A percentile compares a stretch with the other conserved stretches of the same genome.
Evolutionary conservation across 2,329 filamentous ascomycete genomes (phyloP).

Genomic region (Beauveria medogensis): DNA sequence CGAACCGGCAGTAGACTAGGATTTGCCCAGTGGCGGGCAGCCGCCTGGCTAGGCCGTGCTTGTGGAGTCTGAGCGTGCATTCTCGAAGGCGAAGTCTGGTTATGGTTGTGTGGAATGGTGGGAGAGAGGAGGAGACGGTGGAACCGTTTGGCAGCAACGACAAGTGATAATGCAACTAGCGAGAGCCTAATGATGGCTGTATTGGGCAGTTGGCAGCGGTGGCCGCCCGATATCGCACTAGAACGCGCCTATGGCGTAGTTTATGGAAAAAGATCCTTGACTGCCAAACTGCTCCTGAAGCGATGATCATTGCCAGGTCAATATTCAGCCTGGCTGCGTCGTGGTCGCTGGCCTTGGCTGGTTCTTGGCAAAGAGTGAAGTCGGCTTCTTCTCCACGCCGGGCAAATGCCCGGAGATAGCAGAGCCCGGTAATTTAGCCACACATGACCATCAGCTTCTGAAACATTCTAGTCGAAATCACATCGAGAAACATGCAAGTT

Average conservation of each 20-base stretch:
- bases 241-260: neutral
- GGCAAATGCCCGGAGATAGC: neutral
- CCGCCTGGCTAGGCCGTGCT: neutral
- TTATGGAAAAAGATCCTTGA: neutral
- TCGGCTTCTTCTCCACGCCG: neutral
- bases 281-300: neutral
- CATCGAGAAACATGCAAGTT: neutral
- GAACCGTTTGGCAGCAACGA: neutral
- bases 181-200: neutral
- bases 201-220: neutral
- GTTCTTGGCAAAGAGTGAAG: neutral
- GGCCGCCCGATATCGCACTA: constrained; percentile 8
- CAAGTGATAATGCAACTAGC: neutral
- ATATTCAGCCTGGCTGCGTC: no score
- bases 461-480: neutral
- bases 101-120: neutral
- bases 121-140: neutral
- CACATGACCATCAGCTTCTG: neutral
- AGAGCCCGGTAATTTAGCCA: neutral
- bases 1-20: neutral
- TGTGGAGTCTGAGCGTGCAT: neutral
- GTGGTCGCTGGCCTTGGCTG: neutral
- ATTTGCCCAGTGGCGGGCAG: neutral
- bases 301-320: neutral
- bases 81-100: neutral